Evolutionary conservation across 139 green algal genomes (phyloP), one percentile per base, ranked within the genome.

Genomic region (Haematococcus lacustris): DNA sequence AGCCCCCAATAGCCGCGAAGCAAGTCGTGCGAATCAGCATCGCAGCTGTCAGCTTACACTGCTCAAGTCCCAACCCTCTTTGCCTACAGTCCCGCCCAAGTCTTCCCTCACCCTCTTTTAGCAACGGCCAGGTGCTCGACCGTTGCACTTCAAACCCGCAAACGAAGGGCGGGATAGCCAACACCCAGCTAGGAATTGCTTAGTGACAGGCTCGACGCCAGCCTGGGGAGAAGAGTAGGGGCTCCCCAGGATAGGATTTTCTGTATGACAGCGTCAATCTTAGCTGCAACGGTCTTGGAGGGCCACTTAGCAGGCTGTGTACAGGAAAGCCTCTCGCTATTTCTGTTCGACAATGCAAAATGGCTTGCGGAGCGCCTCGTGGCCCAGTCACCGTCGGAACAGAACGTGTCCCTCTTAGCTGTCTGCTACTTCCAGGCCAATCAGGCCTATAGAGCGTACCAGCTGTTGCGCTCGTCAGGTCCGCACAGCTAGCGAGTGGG

Each of bases 301-400:
- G 7, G 37, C 3, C 68, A 76, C 2, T 47, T 87, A 40, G 28
- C 43, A 2, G 76, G 57, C 0, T 78, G 71, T 38, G 68, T 96
- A 9, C 73, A 88, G 13, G 85, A 90, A 25, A 87, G 78, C 66
- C 73, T 96, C 25, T 65, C 66, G 0, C 65, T 91, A 6, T 85
- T 86, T 60, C 69, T 94, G n/a, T 83, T 87, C 39, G 82, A 91
- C 23, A 96, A 96, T 72, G 93, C 93, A 2, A 76, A 68, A 17
- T 97, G 97, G 73, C 75, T 97, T 38, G 77, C 67, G 4, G 93
- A 98, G 65, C 82, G 93, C 9, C 83, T 98, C 4, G 81, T 92
- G 7, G 91, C 93, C 30, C 69, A 84, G 3, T 82, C 76, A 57
- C 73, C 80, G 62, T n/a, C 17, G 5, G 17, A 35, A 38, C 38